Base-by-base conservation (phyloP, 768 basidiomycete genomes). In the Russula lepida region DNA sequence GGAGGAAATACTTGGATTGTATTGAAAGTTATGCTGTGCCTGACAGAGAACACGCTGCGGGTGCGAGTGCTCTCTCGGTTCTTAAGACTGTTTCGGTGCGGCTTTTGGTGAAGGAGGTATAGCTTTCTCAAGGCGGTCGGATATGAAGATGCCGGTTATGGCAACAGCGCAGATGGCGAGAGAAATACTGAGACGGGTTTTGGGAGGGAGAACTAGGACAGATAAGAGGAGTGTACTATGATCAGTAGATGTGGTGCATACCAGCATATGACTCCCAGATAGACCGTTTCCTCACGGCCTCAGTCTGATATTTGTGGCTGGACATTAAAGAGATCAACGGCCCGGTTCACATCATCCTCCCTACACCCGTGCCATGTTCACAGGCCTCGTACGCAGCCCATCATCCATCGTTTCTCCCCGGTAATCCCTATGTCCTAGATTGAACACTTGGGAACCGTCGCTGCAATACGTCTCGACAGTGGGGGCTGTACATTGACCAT, bases 401-500 rank as follows among this genome's bases (percentile, higher is more conserved):
- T 54, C 30, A 52, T 25, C 41, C 46, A 13, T 35, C 25, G 30
- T 46, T 27, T 59, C 32, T 19, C 49, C 59, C 58, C 62, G 33
- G 19, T 47, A 23, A 59, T 39, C 19, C 54, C 19, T 52, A 9
- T 60, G n/a, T 39, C 11, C 46, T 57, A 95, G 94, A 89, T 98
- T 63, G 94, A 99, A 76, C 92, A 91, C 70, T 78, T 93, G 13
- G 92, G 93, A 47, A 83, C 78, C 0, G 84, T 99, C 39, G 75
- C 80, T 15, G 75, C 77, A 60, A 83, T 93, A 66, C 74, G 76
- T 25, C 77, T 77, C 37, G 88, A 92, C 67, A 73, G 72, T 17
- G 84, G 84, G 15, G 94, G 95, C 7, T 97, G 92, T 74, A 86
- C 86, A 3, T 77, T 98, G 51, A 87, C 83, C 11, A 86, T 99